Percentiles rank a stretch among this genome's conserved stretches.
These are phyloP conservation scores for Trametes versicolor DNA, from an alignment of 1,284 basidiomycete species.

Conservation along the genomic window DNA sequence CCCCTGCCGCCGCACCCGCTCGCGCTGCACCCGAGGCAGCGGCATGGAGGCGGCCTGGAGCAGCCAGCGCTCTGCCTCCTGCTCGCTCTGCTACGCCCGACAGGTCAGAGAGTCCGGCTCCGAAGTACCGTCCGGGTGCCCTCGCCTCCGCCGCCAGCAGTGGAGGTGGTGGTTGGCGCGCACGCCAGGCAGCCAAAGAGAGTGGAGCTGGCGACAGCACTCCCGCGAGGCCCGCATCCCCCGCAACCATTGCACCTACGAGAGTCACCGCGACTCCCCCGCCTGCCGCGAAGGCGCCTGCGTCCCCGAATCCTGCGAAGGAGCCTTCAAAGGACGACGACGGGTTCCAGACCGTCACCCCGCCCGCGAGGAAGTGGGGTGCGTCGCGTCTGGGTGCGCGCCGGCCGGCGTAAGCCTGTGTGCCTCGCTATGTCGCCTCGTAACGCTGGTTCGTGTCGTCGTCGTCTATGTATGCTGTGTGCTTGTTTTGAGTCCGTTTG, in stretches of 20 bases:
- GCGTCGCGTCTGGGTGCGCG: constrained; percentile 47
- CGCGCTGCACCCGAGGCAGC: constrained; percentile 44
- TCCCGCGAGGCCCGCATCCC: constrained; percentile 49
- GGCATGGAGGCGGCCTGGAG: constrained; percentile 43
- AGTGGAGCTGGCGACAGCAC: constrained; percentile 39
- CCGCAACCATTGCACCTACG: constrained; percentile 39
- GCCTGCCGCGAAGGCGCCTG: background rate
- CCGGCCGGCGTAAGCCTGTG: constrained; percentile 19
- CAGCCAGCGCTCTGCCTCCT: constrained; percentile 39
- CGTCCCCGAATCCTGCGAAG: constrained; percentile 43
- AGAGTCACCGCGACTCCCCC: no score
- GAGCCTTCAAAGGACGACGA: constrained; percentile 65
- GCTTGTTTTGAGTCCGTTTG: constrained; percentile 14
- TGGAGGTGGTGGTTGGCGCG: constrained; percentile 62
- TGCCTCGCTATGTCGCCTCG: background rate
- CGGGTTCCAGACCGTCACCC: constrained; percentile 72
- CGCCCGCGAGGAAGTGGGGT: constrained; percentile 54
- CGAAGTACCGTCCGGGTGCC: constrained; percentile 59
- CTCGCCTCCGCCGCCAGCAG: constrained; percentile 36
- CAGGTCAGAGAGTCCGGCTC: constrained; percentile 57
- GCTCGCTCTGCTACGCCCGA: constrained; percentile 49
- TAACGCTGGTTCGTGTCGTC: constrained; percentile 19
- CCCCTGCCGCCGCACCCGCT: constrained; percentile 28
- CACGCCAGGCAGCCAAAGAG: constrained; percentile 59
- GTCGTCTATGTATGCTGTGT: constrained; percentile 35